phyloP scores from a whole-genome alignment of 495 filamentous ascomycete species.

The Wilcoxina mikolae region DNA sequence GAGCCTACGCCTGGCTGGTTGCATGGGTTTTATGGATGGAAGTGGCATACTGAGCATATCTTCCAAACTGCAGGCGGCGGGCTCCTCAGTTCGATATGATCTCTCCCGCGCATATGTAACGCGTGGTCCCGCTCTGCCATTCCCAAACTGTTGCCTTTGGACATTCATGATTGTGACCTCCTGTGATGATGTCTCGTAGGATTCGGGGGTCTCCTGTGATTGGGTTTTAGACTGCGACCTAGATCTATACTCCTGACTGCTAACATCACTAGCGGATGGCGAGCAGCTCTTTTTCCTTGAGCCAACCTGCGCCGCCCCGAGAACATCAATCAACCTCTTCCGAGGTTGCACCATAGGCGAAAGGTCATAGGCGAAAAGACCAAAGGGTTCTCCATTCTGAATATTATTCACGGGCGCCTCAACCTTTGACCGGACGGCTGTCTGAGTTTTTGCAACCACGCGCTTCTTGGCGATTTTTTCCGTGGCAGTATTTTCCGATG shows the following conservation, averaged over 20 bases:
- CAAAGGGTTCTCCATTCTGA: neutral
- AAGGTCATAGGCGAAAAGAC: neutral
- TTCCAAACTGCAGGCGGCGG: constrained; percentile 18
- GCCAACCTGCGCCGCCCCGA: constrained; percentile 28
- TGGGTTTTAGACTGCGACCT: neutral
- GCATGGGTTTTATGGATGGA: constrained; percentile 22
- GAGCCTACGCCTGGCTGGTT: constrained; percentile 26
- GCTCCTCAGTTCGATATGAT: constrained; percentile 25
- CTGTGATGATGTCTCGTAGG: neutral
- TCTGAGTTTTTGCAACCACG: neutral
- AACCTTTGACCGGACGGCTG: neutral
- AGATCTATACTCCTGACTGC: neutral
- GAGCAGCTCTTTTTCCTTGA: constrained; percentile 19
- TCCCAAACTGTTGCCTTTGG: neutral
- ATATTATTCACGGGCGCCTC: neutral
- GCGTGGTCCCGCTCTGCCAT: constrained; percentile 14
- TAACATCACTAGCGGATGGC: neutral
- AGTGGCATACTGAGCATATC: constrained; percentile 23
- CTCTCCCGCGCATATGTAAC: constrained; percentile 26
- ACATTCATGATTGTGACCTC: neutral
- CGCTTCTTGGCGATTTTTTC: neutral
- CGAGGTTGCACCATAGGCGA: constrained; percentile 14
- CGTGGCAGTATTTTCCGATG: neutral
- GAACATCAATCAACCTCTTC: constrained; percentile 41
- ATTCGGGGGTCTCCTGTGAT: too few species aligned